Evolutionary conservation across 140 eudicot genomes (phyloP).

Genomic region (Senecio squalidus): DNA sequence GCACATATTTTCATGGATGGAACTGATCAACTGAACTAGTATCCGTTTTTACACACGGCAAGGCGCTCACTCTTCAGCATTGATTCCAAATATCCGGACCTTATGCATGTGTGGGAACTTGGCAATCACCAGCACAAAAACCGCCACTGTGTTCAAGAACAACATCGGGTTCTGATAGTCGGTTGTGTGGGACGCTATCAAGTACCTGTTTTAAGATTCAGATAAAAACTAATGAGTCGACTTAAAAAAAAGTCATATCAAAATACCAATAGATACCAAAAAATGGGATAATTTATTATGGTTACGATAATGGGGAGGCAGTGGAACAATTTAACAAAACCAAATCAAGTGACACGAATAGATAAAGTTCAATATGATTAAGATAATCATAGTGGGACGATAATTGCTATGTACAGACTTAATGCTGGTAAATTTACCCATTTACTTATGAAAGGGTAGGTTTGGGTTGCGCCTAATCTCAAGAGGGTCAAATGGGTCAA

Average conservation of each 20-base stretch:
- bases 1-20: slow-evolving; percentile 32
- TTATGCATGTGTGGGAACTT: slow-evolving; percentile 98
- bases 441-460: too few relatives aligned
- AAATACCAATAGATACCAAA: background rate
- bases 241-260: background rate
- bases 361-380: background rate
- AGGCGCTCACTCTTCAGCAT: slow-evolving; percentile 56
- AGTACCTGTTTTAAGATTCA: slow-evolving; percentile 49
- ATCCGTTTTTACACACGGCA: background rate
- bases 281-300: too few relatives aligned
- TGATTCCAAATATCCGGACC: slow-evolving; percentile 93
- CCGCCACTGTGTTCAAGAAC: slow-evolving; percentile 74
- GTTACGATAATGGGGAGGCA: too few relatives aligned
- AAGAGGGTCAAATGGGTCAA: background rate
- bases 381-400: background rate
- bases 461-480: too few relatives aligned
- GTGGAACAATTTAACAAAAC: background rate
- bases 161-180: slow-evolving; percentile 96
- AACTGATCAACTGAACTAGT: slow-evolving; percentile 8
- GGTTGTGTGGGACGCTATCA: slow-evolving; percentile 99
- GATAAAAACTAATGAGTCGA: slow-evolving; percentile 1
- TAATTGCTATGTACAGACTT: too few relatives aligned
- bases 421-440: too few relatives aligned
- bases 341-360: background rate
- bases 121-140: slow-evolving; percentile 76